phyloP scores from a whole-genome alignment of 225 moss, liverwort and hornwort genomes.

The Asterella californica region DNA sequence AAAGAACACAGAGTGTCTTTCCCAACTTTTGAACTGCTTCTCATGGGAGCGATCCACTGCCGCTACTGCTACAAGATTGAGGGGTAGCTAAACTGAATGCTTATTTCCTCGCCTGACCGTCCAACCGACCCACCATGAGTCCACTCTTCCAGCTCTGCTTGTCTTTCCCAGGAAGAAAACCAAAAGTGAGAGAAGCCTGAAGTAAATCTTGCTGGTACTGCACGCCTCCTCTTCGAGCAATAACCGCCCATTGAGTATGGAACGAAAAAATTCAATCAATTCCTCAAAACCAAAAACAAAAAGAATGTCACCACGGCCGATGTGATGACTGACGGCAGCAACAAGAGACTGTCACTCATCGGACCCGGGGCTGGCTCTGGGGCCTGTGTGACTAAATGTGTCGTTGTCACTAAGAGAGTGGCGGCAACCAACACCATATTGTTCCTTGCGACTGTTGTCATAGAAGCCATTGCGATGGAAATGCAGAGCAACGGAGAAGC shows the following conservation, averaged over 20 bases:
- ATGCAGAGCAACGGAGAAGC: too few relatives aligned
- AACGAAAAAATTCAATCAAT: background rate
- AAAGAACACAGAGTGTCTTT: background rate
- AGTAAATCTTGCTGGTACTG: too few relatives aligned
- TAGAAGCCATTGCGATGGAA: too few relatives aligned
- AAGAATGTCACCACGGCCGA: conserved; percentile 7
- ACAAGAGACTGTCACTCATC: background rate
- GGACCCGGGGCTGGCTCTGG: background rate
- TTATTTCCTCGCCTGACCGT: too few relatives aligned
- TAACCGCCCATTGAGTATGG: background rate
- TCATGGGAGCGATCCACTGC: too few relatives aligned
- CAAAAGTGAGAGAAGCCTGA: too few relatives aligned
- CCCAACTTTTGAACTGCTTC: conserved; percentile 1
- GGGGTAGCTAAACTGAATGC: too few relatives aligned
- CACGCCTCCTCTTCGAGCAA: too few relatives aligned
- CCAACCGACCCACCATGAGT: too few relatives aligned
- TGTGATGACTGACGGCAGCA: background rate
- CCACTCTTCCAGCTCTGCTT: too few relatives aligned
- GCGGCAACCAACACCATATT: conserved; percentile 13
- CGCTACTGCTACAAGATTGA: too few relatives aligned
- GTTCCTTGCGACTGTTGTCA: conserved; percentile 7
- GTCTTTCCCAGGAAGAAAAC: too few relatives aligned
- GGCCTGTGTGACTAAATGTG: conserved; percentile 5
- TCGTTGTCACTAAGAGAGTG: conserved; percentile 6
- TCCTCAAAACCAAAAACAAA: conserved; percentile 8